A percentile compares a stretch with the other conserved stretches of the same genome.
These are phyloP conservation scores for Aspergillus sp. DNA, from an alignment of 2,329 filamentous ascomycete genomes.

Conservation along the genomic window DNA sequence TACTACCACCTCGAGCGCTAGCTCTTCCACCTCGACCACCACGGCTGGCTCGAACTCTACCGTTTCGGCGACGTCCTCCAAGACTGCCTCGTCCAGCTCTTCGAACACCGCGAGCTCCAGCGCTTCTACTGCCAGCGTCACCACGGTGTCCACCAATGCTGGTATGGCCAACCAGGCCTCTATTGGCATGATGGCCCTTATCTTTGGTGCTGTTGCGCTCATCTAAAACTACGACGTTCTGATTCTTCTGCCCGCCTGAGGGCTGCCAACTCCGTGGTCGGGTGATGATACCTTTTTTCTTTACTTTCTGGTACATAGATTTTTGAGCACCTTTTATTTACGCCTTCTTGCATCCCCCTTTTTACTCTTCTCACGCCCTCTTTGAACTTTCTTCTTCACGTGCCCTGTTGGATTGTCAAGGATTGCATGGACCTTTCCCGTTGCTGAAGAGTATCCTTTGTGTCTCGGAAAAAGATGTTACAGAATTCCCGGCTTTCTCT, in stretches of 20 bases:
- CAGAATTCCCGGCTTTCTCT: not conserved
- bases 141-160: constrained; percentile 34
- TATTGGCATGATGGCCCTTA: constrained; percentile 37
- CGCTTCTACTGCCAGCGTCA: constrained; percentile 26
- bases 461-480: not conserved
- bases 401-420: not conserved
- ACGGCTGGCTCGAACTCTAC: constrained; percentile 19
- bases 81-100: constrained; percentile 21
- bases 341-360: not conserved
- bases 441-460: not conserved
- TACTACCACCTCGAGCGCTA: constrained; percentile 14
- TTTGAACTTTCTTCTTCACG: not conserved
- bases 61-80: constrained; percentile 21
- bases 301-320: constrained; percentile 6
- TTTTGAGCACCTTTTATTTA: constrained; percentile 2
- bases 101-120: constrained; percentile 26
- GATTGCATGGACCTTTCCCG: not conserved
- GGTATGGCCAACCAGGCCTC: constrained; percentile 37
- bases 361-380: not conserved
- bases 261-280: not conserved
- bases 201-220: constrained; percentile 37
- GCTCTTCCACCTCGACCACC: constrained; percentile 17
- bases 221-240: constrained; percentile 30
- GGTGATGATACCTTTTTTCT: constrained; percentile 1
- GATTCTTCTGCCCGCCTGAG: not conserved